phyloP scores from a whole-genome alignment of 78 protist species.

The Cavenderia fasciculata region DNA sequence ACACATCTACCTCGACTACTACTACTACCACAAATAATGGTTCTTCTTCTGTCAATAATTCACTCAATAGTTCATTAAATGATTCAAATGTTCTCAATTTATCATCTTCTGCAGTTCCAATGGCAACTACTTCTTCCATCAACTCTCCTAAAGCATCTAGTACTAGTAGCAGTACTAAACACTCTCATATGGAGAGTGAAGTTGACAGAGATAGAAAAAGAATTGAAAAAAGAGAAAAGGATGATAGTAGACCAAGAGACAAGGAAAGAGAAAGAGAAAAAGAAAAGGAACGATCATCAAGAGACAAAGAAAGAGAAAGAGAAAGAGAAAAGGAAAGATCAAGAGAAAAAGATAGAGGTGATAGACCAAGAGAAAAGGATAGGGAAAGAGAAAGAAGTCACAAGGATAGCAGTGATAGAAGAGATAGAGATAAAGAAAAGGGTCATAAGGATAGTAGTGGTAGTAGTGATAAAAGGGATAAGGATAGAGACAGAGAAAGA shows the following conservation, averaged over 20 bases:
- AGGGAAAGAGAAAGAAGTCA: neutral
- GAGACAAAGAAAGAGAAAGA: slow-evolving; percentile 44
- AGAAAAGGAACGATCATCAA: neutral
- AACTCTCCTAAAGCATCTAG: too few species aligned
- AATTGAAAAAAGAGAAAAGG: neutral
- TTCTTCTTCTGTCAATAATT: too few species aligned
- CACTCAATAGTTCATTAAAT: too few species aligned
- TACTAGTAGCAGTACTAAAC: too few species aligned
- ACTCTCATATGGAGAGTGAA: too few species aligned
- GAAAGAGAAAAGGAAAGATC: slow-evolving; percentile 7
- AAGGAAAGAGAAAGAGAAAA: slow-evolving; percentile 11
- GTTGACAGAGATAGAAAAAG: slow-evolving; percentile 3
- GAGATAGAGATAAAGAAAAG: neutral
- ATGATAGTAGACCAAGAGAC: slow-evolving; percentile 1
- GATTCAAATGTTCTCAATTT: too few species aligned
- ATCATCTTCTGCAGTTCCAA: too few species aligned
- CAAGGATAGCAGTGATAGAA: neutral
- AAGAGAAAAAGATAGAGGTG: slow-evolving; percentile 3
- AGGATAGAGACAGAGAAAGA: slow-evolving; percentile 1
- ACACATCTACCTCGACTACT: slow-evolving; percentile 3
- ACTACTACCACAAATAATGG: slow-evolving; percentile 15
- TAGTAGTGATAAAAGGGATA: neutral
- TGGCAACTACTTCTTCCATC: too few species aligned
- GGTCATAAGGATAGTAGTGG: neutral
- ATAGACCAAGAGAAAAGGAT: slow-evolving; percentile 18